These are phyloP conservation scores for Metroxylon sagu DNA, from an alignment of 176 grass and related monocot species.

Conservation along the genomic window DNA sequence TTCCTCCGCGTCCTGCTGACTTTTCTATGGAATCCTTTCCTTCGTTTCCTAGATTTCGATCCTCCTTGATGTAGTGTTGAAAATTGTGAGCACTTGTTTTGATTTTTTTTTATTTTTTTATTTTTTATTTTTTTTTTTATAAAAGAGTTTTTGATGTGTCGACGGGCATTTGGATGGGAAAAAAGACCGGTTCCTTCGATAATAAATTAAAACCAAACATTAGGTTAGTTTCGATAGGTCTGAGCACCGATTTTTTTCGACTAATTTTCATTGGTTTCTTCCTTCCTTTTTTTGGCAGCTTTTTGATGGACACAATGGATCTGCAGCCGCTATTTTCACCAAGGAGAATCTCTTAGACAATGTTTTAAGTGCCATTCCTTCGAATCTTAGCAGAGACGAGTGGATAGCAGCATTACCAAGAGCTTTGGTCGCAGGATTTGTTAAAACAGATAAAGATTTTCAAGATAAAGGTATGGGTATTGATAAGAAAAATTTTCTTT, in stretches of 20 bases:
- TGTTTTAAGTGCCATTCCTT: slow-evolving; percentile 69
- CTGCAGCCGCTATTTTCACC: slow-evolving; percentile 82
- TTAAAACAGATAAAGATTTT: slow-evolving; percentile 94
- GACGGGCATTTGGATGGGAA: too few species aligned
- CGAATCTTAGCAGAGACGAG: slow-evolving; percentile 75
- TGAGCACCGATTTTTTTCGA: not conserved
- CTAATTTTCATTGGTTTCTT: not conserved
- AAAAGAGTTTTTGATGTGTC: too few species aligned
- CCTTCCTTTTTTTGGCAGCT: slow-evolving; percentile 32
- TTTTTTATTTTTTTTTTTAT: too few species aligned
- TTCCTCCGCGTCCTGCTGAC: not conserved
- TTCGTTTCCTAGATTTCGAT: not conserved
- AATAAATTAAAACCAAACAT: too few species aligned
- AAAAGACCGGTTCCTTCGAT: too few species aligned
- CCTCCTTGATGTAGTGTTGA: slow-evolving; percentile 7
- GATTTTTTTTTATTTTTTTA: too few species aligned
- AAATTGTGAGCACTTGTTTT: not conserved
- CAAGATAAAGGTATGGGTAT: slow-evolving; percentile 47
- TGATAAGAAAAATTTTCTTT: too few species aligned
- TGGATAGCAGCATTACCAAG: slow-evolving; percentile 82
- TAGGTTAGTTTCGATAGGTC: too few species aligned
- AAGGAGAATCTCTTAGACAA: slow-evolving; percentile 65
- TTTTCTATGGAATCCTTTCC: not conserved
- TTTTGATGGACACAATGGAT: slow-evolving; percentile 91
- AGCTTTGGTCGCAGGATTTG: slow-evolving; percentile 89